These are phyloP conservation scores for Parastagonospora avenae DNA, from an alignment of 2,329 filamentous ascomycete species.

Conservation along the genomic window DNA sequence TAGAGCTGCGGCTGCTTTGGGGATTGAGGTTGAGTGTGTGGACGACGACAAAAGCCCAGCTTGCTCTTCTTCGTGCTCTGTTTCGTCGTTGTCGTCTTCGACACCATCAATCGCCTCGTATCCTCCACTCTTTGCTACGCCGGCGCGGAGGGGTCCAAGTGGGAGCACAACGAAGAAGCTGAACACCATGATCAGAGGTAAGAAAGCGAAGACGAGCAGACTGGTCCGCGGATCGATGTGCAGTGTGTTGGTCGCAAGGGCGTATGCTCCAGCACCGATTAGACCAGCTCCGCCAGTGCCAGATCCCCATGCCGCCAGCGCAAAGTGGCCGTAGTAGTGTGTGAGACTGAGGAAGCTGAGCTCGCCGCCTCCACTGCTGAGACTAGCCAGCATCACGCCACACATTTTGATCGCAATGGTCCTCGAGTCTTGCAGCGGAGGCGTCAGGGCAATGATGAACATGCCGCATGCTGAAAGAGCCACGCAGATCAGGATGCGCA, in stretches of 20 bases:
- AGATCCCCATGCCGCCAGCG: constrained; percentile 88
- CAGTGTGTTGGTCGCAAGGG: constrained; percentile 80
- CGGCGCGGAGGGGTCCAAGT: constrained; percentile 63
- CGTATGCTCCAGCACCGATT: constrained; percentile 85
- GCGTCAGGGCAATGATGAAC: constrained; percentile 84
- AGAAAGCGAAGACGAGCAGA: constrained; percentile 75
- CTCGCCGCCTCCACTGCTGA: constrained; percentile 87
- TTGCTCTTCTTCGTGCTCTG: constrained; percentile 26
- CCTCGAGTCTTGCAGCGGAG: constrained; percentile 59
- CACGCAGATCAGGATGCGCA: constrained; percentile 77
- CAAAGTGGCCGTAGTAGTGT: constrained; percentile 88
- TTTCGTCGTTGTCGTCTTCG: constrained; percentile 28
- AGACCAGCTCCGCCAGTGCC: constrained; percentile 90
- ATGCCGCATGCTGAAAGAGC: constrained; percentile 80
- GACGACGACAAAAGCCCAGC: constrained; percentile 45
- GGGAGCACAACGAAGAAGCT: constrained; percentile 88
- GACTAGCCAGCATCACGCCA: constrained; percentile 82
- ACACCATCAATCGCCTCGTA: constrained; percentile 62
- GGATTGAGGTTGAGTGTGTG: constrained; percentile 36
- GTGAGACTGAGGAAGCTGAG: constrained; percentile 89
- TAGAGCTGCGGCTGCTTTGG: constrained; percentile 30
- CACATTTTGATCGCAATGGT: constrained; percentile 77
- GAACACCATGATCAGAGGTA: constrained; percentile 81
- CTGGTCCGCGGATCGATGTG: constrained; percentile 75
- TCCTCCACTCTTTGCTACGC: constrained; percentile 48